phyloP scores from a whole-genome alignment of 306 rosid genomes.

The Prunus padus region DNA sequence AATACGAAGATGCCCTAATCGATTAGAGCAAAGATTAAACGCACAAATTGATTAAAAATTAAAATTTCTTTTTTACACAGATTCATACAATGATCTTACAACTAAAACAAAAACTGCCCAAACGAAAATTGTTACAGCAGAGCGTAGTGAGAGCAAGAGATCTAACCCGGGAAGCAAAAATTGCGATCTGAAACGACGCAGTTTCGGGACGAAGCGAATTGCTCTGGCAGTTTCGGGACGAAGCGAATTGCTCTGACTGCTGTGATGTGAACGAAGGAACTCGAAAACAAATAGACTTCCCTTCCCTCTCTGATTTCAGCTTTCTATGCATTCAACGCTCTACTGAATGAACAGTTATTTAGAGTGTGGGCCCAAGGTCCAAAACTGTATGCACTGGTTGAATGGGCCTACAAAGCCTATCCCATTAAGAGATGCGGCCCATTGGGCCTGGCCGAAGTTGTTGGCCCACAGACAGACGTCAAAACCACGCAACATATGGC shows the following conservation, averaged over 20 bases:
- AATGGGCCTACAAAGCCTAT: not conserved
- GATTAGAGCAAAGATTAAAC: not conserved
- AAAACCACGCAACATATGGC: not conserved
- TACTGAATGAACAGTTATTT: not conserved
- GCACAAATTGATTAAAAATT: too few relatives aligned
- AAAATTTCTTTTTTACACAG: not conserved
- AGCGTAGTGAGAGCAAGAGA: not conserved
- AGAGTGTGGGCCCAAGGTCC: not conserved
- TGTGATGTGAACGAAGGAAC: not conserved
- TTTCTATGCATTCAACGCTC: not conserved
- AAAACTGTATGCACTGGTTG: fast-evolving
- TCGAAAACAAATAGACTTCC: not conserved
- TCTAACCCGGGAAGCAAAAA: not conserved
- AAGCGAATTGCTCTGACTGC: conserved; percentile 3
- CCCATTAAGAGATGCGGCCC: not conserved
- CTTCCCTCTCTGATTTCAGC: not conserved
- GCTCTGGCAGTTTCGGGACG: conserved; percentile 4
- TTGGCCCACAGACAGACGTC: not conserved
- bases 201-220: conserved; percentile 7
- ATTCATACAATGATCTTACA: not conserved
- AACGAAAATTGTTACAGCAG: not conserved
- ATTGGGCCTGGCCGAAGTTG: not conserved
- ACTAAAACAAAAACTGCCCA: not conserved
- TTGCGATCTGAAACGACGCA: not conserved
- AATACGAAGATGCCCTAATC: not conserved